phyloP scores from a whole-genome alignment of 1,284 basidiomycete genomes.

The Irpex rosettiformis region DNA sequence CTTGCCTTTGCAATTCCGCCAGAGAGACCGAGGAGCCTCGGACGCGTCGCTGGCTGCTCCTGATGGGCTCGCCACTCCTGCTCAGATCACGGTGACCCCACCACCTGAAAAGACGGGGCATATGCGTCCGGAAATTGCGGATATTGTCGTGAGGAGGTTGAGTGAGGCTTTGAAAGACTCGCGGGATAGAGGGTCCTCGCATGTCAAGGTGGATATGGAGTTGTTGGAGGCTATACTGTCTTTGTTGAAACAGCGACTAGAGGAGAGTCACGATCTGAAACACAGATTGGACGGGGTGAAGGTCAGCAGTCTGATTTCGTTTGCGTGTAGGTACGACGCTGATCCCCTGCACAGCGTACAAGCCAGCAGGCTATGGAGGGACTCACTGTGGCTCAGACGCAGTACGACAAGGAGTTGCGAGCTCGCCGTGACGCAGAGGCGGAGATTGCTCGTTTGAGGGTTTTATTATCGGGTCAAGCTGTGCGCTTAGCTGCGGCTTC shows the following conservation, averaged over 20 bases:
- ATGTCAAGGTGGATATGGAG: constrained; percentile 70
- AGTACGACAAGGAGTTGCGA: constrained; percentile 89
- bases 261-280: constrained; percentile 67
- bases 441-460: constrained; percentile 82
- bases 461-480: constrained; percentile 87
- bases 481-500: constrained; percentile 81
- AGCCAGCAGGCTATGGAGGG: constrained; percentile 93
- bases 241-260: constrained; percentile 66
- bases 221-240: constrained; percentile 74
- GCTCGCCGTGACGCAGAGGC: constrained; percentile 88
- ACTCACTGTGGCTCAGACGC: constrained; percentile 86
- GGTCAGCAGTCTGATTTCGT: constrained; percentile 42
- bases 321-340: constrained; percentile 2
- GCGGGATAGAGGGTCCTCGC: constrained; percentile 56
- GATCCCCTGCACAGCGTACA: constrained; percentile 50
- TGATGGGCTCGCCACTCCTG: constrained; percentile 12
- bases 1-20: constrained; percentile 6
- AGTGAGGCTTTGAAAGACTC: constrained; percentile 64
- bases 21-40: constrained; percentile 20
- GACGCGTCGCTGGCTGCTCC: constrained; percentile 15
- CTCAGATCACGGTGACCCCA: constrained; percentile 44
- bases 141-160: constrained; percentile 48
- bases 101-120: constrained; percentile 36
- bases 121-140: constrained; percentile 37
- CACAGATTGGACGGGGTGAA: constrained; percentile 83